Evolutionary conservation across 1,284 basidiomycete species (phyloP), one percentile per base, ranked within the genome.

Genomic region (Sporisorium reilianum): DNA sequence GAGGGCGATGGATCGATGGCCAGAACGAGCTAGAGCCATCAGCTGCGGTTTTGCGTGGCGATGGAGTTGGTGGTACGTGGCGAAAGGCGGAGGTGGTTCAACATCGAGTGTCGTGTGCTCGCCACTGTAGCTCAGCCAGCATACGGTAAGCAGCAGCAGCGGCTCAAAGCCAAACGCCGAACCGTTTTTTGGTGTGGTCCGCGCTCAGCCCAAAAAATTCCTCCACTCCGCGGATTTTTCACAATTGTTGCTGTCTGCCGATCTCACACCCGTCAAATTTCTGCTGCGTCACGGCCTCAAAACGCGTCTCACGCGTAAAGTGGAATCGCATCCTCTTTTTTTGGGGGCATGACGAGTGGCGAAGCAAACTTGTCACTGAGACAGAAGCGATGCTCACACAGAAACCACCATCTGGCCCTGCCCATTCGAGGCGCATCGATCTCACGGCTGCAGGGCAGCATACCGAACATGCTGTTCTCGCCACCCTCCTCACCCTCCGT

Each of bases 251-350:
- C 1, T 23, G 20, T 20, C 0, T 2, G 1, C 14, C 8, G 22
- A 45, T 67, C 64, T 61, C 36, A 67, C 64, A 58, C 10, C 22
- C 30, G 23, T 10, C 0, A 40, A 18, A 20, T 8, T 30, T 46
- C 7, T 3, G 3, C 5, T 16, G 5, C 16, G 45, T 50, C 55
- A 55, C 50, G 52, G 41, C 11, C 6, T 28, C 6, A 1, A 30
- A 41, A 69, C 67, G 67, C 61, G 67, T 69, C 49, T 16, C 18
- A 69, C 67, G 67, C 67, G 67, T 70, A 70, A 57, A 64, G 56
- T 49, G 55, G 34, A 34, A 59, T n/a, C n/a, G n/a, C n/a, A 30
- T 20, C 40, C 36, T 23, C n/a, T 5, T 34, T 58, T 53, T 40
- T 50, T 36, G 34, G 5, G 41, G 41, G 25, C 44, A 25, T 28